Evolutionary conservation across 441 rosid species (phyloP).

Genomic region (Corymbia citriodora): DNA sequence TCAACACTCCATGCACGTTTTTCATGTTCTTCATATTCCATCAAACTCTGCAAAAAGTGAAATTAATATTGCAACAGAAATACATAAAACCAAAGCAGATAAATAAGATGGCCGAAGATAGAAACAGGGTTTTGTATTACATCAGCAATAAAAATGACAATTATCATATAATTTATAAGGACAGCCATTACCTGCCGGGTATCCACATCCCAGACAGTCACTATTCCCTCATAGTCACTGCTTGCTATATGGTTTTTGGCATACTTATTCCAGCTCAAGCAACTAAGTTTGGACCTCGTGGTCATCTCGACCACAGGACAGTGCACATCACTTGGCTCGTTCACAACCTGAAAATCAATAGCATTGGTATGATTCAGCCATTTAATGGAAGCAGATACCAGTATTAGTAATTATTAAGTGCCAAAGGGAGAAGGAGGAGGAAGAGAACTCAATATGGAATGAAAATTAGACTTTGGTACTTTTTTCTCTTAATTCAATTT

Average conservation of each 20-base stretch:
- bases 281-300: slow-evolving; percentile 96
- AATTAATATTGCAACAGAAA: not conserved
- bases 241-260: slow-evolving; percentile 94
- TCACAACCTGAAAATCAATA: slow-evolving; percentile 64
- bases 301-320: slow-evolving; percentile 97
- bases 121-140: not conserved
- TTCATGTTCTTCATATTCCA: slow-evolving; percentile 99
- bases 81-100: not conserved
- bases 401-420: not conserved
- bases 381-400: not conserved
- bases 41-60: slow-evolving; percentile 30
- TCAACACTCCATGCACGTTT: slow-evolving; percentile 99
- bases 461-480: not conserved
- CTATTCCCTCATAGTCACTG: slow-evolving; percentile 99
- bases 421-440: not conserved
- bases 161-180: not conserved
- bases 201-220: slow-evolving; percentile 95
- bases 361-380: slow-evolving; percentile 1
- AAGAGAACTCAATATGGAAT: not conserved
- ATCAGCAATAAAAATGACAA: not conserved
- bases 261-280: slow-evolving; percentile 98
- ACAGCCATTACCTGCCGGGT: slow-evolving; percentile 74
- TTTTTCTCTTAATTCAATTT: not conserved
- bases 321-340: slow-evolving; percentile 69
- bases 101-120: not conserved